Conservation (phyloP, 495 filamentous ascomycete genomes). For the Penicillium canescens region DNA sequence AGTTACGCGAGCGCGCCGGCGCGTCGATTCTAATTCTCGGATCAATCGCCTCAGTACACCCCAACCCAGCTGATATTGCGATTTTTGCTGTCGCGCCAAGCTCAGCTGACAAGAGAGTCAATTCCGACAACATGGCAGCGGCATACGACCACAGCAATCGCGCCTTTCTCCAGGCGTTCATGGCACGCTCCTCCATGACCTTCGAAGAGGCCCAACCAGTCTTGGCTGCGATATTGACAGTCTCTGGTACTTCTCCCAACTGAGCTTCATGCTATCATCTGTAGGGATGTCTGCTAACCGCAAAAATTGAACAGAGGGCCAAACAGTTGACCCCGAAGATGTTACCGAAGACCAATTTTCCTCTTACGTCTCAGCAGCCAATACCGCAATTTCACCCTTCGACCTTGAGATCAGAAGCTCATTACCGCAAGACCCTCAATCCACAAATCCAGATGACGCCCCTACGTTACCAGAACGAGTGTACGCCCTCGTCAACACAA, state of each 20-base stretch:
- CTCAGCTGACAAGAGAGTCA: background rate
- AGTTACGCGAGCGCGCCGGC: conserved; percentile 17
- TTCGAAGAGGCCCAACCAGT: conserved; percentile 70
- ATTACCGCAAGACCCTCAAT: conserved; percentile 55
- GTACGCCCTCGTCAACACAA: conserved; percentile 86
- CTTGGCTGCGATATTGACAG: conserved; percentile 72
- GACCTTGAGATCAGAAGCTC: conserved; percentile 84
- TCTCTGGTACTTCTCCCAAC: conserved; percentile 36
- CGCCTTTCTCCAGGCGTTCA: conserved; percentile 91
- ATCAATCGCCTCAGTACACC: background rate
- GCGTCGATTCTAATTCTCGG: conserved; percentile 12
- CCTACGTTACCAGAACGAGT: conserved; percentile 35
- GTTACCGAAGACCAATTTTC: conserved; percentile 69
- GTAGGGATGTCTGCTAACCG: background rate
- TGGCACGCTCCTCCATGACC: conserved; percentile 74
- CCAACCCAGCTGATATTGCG: background rate
- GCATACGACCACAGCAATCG: conserved; percentile 70
- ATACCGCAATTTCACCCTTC: conserved; percentile 69
- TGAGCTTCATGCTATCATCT: background rate
- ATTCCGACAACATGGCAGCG: conserved; percentile 16
- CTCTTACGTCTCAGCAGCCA: conserved; percentile 67
- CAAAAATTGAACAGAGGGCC: conserved; percentile 30
- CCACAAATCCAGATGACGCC: conserved; percentile 7
- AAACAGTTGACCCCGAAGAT: conserved; percentile 49
- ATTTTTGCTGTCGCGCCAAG: background rate